Conservation (phyloP, 73 alveolate species). For the Effrenium voratum region DNA sequence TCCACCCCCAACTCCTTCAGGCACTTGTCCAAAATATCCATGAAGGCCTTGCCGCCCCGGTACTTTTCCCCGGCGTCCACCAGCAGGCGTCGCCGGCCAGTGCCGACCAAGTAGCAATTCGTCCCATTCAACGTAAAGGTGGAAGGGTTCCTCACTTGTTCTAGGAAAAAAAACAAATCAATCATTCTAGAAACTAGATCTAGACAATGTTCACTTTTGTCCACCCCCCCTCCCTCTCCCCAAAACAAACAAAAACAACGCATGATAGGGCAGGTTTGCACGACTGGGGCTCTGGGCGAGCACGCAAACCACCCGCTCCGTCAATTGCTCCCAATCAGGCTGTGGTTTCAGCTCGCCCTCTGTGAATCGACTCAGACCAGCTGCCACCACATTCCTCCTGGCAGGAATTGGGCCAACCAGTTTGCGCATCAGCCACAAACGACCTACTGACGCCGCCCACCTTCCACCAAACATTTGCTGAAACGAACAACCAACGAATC, state of each 20-base stretch:
- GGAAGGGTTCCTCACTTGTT: no score
- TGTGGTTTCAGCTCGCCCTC: constrained; percentile 58
- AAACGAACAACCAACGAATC: no score
- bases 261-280: no score
- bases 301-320: constrained; percentile 57
- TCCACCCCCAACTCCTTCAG: constrained; percentile 52
- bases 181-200: no score
- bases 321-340: constrained; percentile 79
- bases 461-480: no score
- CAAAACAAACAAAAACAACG: no score
- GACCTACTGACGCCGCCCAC: no score
- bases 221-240: no score
- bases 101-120: constrained; percentile 87
- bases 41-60: constrained; percentile 62
- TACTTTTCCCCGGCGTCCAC: constrained; percentile 80
- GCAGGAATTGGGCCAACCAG: no score
- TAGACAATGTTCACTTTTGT: no score
- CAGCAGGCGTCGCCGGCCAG: constrained; percentile 63
- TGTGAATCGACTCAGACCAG: constrained; percentile 65
- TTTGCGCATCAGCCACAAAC: no score
- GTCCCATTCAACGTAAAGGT: constrained; percentile 83
- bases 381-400: constrained; percentile 59
- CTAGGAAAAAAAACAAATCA: no score
- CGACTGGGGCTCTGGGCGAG: constrained; percentile 72
- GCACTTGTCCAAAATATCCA: constrained; percentile 44